A percentile compares a stretch with the other conserved stretches of the same genome.
These are phyloP conservation scores for Wickerhamiella australiensis DNA, from an alignment of 805 yeast genomes.

Conservation along the genomic window DNA sequence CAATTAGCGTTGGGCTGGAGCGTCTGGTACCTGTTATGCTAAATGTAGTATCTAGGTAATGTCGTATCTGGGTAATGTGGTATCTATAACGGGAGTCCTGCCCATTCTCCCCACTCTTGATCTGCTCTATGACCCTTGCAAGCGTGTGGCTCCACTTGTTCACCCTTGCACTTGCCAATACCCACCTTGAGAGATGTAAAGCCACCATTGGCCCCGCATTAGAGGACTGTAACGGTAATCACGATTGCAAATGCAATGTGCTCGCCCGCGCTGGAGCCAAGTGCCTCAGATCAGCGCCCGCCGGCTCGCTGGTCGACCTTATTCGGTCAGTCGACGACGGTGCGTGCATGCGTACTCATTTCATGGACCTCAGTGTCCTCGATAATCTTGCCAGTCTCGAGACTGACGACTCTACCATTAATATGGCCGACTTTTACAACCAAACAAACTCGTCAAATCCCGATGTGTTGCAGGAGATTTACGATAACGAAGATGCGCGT, in stretches of 20 bases:
- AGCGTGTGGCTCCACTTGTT: background rate
- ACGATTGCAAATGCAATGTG: background rate
- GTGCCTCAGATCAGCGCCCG: constrained; percentile 10
- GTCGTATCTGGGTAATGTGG: background rate
- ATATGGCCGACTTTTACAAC: background rate
- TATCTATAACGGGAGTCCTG: background rate
- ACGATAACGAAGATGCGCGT: background rate
- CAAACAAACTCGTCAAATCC: background rate
- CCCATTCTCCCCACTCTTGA: background rate
- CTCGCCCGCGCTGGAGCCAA: background rate
- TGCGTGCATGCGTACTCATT: background rate
- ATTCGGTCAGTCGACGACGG: background rate
- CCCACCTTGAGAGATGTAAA: background rate
- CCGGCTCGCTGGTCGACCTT: constrained; percentile 2
- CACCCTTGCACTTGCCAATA: background rate
- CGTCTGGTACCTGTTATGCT: too few species aligned
- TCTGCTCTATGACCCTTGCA: background rate
- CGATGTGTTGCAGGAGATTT: background rate
- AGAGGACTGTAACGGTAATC: background rate
- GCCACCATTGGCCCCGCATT: background rate
- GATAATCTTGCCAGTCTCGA: background rate
- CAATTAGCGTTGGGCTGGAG: too few species aligned
- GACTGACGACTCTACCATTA: background rate
- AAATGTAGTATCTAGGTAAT: background rate
- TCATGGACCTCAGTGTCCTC: background rate